Conservation (phyloP, 495 filamentous ascomycete genomes). For the Endocarpon pusillum region DNA sequence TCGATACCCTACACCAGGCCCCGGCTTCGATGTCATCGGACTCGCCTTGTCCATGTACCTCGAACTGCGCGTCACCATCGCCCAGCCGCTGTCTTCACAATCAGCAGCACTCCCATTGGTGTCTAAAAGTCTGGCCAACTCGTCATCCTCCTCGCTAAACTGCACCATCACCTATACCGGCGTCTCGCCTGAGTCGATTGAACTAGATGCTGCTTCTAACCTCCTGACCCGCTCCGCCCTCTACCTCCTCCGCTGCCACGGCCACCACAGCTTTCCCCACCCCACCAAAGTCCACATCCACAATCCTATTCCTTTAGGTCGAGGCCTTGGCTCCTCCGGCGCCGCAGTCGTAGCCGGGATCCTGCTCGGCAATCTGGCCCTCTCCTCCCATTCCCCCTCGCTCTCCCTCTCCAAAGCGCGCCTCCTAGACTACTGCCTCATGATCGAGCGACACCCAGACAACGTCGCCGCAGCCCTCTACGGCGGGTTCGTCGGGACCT, state of each 20-base stretch:
- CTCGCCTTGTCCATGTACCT: conserved; percentile 83
- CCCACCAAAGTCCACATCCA: conserved; percentile 83
- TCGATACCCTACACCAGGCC: too few species aligned
- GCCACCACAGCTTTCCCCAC: conserved; percentile 58
- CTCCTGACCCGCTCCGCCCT: conserved; percentile 80
- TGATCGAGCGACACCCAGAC: conserved; percentile 93
- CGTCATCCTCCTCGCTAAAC: conserved; percentile 51
- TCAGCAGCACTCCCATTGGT: not conserved
- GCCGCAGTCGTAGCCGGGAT: conserved; percentile 92
- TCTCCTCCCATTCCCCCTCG: too few species aligned
- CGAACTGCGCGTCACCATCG: conserved; percentile 59
- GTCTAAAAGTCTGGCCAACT: too few species aligned
- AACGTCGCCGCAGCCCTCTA: conserved; percentile 91
- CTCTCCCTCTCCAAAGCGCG: conserved; percentile 64
- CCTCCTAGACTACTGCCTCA: conserved; percentile 85
- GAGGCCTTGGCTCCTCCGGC: conserved; percentile 81
- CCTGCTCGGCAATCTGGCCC: conserved; percentile 76
- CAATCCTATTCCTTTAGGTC: conserved; percentile 81
- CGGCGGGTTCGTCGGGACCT: conserved; percentile 93
- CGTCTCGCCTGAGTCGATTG: conserved; percentile 55
- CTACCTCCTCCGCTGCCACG: conserved; percentile 84
- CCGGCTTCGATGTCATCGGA: conserved; percentile 94
- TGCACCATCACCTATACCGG: conserved; percentile 84
- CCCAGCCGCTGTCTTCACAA: conserved; percentile 12
- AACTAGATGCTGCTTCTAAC: conserved; percentile 62